Percentiles rank a stretch among this genome's conserved stretches.
These are phyloP conservation scores for Coniochaeta pulveracea DNA, from an alignment of 2,329 filamentous ascomycete genomes.

Conservation along the genomic window DNA sequence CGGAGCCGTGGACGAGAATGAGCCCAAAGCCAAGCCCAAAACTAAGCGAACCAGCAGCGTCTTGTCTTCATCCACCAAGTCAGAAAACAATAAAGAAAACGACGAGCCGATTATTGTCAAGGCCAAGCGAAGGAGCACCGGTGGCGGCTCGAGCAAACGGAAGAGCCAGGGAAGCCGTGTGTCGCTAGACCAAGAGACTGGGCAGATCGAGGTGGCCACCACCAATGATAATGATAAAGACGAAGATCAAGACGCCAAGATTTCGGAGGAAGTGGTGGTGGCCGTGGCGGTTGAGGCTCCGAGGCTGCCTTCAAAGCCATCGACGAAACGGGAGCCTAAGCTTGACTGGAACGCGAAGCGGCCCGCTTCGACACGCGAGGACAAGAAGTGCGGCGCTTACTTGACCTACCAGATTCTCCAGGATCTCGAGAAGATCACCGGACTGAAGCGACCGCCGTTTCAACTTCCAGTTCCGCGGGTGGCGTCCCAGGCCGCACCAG, in stretches of 20 bases:
- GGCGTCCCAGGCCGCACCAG: too few species aligned
- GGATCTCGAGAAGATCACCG: constrained; percentile 23
- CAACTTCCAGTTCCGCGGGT: background rate
- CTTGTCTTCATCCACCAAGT: background rate
- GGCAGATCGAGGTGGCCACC: background rate
- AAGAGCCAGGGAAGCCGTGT: background rate
- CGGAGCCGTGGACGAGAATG: constrained; percentile 26
- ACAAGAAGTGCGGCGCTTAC: constrained; percentile 32
- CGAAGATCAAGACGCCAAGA: constrained; percentile 14
- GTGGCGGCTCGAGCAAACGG: background rate
- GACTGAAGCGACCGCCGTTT: constrained; percentile 5
- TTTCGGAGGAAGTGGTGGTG: constrained; percentile 22
- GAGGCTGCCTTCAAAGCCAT: constrained; percentile 4
- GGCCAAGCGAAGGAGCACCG: constrained; percentile 4
- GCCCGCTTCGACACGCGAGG: constrained; percentile 32
- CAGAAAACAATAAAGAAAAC: constrained; percentile 18
- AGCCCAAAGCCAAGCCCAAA: constrained; percentile 20
- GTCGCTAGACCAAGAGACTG: background rate
- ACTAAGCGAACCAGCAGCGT: constrained; percentile 4
- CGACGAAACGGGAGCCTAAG: constrained; percentile 14
- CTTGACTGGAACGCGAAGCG: constrained; percentile 20
- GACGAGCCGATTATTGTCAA: constrained; percentile 14
- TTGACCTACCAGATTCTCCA: constrained; percentile 29
- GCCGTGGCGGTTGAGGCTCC: constrained; percentile 7
- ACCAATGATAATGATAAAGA: constrained; percentile 1